Percentiles rank a stretch among this genome's conserved stretches.
Evolutionary conservation across 306 rosid species (phyloP).

Genomic region (Malus domestica): DNA sequence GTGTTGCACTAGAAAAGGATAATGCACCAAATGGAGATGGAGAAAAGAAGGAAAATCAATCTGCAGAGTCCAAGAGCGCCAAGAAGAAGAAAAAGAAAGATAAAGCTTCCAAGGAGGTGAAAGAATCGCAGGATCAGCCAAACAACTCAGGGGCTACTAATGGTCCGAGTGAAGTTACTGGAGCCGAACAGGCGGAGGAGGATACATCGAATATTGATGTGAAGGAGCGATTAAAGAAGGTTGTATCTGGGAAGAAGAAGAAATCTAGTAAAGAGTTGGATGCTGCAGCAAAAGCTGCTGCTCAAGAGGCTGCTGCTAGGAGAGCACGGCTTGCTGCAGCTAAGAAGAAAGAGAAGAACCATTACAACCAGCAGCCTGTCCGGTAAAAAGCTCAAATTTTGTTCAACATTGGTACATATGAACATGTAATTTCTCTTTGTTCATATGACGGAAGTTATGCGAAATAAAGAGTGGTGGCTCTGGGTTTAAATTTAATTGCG

Average conservation of each 20-base stretch:
- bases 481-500: constrained; percentile 32
- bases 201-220: constrained; percentile 62
- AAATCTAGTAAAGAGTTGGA: constrained; percentile 83
- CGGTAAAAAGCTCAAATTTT: constrained; percentile 39
- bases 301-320: constrained; percentile 89
- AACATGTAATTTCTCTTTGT: constrained; percentile 53
- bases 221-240: constrained; percentile 81
- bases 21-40: constrained; percentile 44
- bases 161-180: constrained; percentile 33
- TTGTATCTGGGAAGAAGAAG: constrained; percentile 70
- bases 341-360: constrained; percentile 91
- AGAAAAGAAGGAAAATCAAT: constrained; percentile 56
- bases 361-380: constrained; percentile 88
- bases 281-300: constrained; percentile 75
- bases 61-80: constrained; percentile 52
- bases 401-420: constrained; percentile 36
- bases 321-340: constrained; percentile 77
- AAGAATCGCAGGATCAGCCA: constrained; percentile 58
- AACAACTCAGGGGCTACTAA: constrained; percentile 38
- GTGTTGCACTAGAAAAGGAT: constrained; percentile 45
- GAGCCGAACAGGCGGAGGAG: constrained; percentile 46
- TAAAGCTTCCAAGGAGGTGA: constrained; percentile 64
- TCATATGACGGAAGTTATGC: constrained; percentile 43
- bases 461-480: constrained; percentile 48
- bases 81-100: constrained; percentile 97